A percentile compares a stretch with the other conserved stretches of the same genome.
Conservation (phyloP, 495 filamentous ascomycete genomes). For the Lineolata rhizophorae region DNA sequence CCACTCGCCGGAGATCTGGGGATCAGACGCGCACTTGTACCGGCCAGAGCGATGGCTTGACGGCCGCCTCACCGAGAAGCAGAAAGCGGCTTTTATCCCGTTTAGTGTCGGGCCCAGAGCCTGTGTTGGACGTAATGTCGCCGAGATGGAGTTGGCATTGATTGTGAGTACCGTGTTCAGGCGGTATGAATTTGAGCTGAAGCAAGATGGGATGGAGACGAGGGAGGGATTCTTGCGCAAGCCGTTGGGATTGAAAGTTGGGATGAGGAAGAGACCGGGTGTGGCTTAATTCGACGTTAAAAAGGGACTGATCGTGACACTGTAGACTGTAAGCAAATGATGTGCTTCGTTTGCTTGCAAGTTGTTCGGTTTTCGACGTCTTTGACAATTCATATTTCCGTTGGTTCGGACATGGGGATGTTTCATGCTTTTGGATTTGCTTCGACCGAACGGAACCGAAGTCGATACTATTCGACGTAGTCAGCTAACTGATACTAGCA, state of each 20-base stretch:
- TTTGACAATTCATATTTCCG: too few relatives aligned
- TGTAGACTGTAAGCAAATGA: too few relatives aligned
- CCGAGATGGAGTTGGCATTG: conserved; percentile 80
- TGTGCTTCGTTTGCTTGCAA: too few relatives aligned
- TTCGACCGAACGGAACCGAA: too few relatives aligned
- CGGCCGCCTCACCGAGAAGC: conserved; percentile 14
- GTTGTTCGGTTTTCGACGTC: too few relatives aligned
- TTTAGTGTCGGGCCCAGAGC: conserved; percentile 64
- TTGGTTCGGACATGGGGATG: too few relatives aligned
- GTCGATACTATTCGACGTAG: too few relatives aligned
- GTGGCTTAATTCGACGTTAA: too few relatives aligned
- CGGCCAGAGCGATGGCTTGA: conserved; percentile 53
- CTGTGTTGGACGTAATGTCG: conserved; percentile 72
- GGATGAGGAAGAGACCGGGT: conserved; percentile 40
- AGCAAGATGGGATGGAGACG: conserved; percentile 53
- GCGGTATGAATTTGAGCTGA: conserved; percentile 50
- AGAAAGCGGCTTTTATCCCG: conserved; percentile 44
- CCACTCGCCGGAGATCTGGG: conserved; percentile 67
- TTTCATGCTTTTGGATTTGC: too few relatives aligned
- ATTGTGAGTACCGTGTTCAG: conserved; percentile 58
- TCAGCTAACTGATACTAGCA: too few relatives aligned
- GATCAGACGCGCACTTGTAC: conserved; percentile 55
- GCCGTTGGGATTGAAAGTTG: conserved; percentile 54
- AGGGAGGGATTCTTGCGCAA: conserved; percentile 81
- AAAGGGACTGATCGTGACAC: too few relatives aligned